These are phyloP conservation scores for Lumnitzera racemosa DNA, from an alignment of 345 rosid genomes.

Conservation along the genomic window DNA sequence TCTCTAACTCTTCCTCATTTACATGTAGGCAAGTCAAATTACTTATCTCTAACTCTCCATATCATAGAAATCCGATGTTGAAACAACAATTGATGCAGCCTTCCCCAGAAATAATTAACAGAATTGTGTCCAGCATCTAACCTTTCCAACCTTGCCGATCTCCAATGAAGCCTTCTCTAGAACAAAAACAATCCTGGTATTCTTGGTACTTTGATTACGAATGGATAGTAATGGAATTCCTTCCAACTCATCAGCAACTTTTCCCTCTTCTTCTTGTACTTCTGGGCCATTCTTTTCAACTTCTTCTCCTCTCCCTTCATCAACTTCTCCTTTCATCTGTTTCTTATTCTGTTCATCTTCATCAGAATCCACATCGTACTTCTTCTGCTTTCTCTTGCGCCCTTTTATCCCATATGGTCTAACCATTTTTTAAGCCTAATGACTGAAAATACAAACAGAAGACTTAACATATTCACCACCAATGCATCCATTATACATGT, in stretches of 20 bases:
- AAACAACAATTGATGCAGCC: not conserved
- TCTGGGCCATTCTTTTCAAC: slow-evolving; percentile 16
- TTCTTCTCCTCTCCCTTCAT: slow-evolving; percentile 10
- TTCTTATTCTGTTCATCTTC: slow-evolving; percentile 23
- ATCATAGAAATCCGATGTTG: not conserved
- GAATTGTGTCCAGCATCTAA: slow-evolving; percentile 6
- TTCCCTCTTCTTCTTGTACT: slow-evolving; percentile 19
- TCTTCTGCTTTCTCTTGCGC: slow-evolving; percentile 56
- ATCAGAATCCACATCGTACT: slow-evolving; percentile 40
- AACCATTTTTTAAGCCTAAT: slow-evolving; percentile 37
- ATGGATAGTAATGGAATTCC: slow-evolving; percentile 48
- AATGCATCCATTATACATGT: too few relatives aligned
- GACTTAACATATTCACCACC: too few relatives aligned
- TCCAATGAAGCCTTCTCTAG: slow-evolving; percentile 84
- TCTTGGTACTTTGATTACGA: slow-evolving; percentile 17
- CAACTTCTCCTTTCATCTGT: slow-evolving; percentile 16
- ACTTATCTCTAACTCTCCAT: too few relatives aligned
- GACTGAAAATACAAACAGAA: too few relatives aligned
- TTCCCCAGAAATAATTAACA: not conserved
- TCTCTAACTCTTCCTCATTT: too few relatives aligned
- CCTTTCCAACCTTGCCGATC: slow-evolving; percentile 98
- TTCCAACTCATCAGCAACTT: slow-evolving; percentile 22
- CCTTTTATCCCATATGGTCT: slow-evolving; percentile 54
- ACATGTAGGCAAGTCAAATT: too few relatives aligned
- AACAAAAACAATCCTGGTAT: slow-evolving; percentile 51